Percentiles rank a stretch among this genome's conserved stretches.
Conservation (phyloP, 2,329 filamentous ascomycete species). For the Cryoendolithus antarcticus region DNA sequence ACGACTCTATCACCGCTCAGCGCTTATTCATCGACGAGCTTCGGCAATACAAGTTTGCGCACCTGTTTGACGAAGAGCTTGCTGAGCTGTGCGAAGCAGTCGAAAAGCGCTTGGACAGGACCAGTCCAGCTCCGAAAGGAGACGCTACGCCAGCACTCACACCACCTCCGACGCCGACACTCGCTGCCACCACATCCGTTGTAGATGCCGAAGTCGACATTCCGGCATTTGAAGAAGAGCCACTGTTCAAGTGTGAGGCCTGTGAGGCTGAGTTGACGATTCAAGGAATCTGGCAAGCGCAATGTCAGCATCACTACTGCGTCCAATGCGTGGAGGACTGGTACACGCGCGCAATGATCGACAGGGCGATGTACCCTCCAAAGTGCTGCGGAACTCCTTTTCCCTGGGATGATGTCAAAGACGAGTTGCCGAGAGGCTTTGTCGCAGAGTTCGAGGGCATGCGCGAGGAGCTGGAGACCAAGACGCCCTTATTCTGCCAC, state of each 20-base stretch:
- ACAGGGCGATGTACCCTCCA: not conserved
- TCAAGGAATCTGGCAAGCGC: not conserved
- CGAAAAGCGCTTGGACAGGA: too few relatives aligned
- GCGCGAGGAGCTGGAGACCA: not conserved
- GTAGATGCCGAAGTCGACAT: not conserved
- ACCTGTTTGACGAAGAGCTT: too few relatives aligned
- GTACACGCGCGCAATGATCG: not conserved
- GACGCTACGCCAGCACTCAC: not conserved
- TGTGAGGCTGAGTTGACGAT: not conserved
- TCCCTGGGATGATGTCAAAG: not conserved
- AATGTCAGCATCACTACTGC: not conserved
- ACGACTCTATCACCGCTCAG: too few relatives aligned
- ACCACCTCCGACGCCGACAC: not conserved
- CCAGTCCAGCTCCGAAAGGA: too few relatives aligned
- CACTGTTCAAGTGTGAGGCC: not conserved
- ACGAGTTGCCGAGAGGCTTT: not conserved
- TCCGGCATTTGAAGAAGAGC: not conserved
- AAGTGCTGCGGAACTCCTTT: not conserved
- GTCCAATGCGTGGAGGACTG: not conserved
- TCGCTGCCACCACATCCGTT: not conserved
- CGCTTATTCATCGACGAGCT: too few relatives aligned
- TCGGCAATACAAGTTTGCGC: too few relatives aligned
- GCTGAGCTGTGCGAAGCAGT: too few relatives aligned
- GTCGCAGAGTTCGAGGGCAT: not conserved
- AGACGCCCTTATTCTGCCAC: not conserved